Base-by-base conservation (phyloP, 2,329 filamentous ascomycete genomes). In the Fusarium nelsonii region DNA sequence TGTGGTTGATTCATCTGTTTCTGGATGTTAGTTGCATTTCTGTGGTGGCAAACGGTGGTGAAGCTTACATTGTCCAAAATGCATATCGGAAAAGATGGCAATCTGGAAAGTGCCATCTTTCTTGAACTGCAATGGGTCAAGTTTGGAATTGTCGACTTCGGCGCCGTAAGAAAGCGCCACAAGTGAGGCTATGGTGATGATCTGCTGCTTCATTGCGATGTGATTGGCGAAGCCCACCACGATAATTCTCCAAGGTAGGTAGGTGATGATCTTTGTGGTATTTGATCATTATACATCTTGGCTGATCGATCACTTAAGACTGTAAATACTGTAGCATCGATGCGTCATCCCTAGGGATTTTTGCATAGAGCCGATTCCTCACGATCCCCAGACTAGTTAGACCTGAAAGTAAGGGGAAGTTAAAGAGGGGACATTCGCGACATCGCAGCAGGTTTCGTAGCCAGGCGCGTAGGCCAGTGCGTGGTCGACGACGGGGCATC, bases 31-130 rank as follows among this genome's bases (percentile, higher is more conserved):
- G 43, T n/a, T 6, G 4, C 7, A 40, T 40, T 6, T 20, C 30
- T 15, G 3, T 3, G 7, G 4, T n/a, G 9, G 4, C 14, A 8
- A 4, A 3, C 34, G 12, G 8, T 26, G 2, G 10, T 6, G n/a
- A 32, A 43, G 58, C 64, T 48, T 10, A 73, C 71, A 61, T 62
- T 73, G 68, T 9, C 71, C 71, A 44, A 73, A 73, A 23, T 73
- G 71, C 60, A 73, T 61, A 26, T 73, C 71, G 3, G 70, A 73
- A 32, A 73, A 73, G 28, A 73, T 44, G 23, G 71, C 59, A 18
- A 73, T 73, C 51, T 73, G 71, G 32, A 73, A 73, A 14, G 56
- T 69, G 5, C 70, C 70, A 41, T 72, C 59, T 8, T 48, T 58
- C n/a, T 52, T 63, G 36, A 72, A 72, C 4, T 58, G 58, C 9